A percentile compares a stretch with the other conserved stretches of the same genome.
Conservation (phyloP, 768 basidiomycete genomes). For the Arthromyces matolae region DNA sequence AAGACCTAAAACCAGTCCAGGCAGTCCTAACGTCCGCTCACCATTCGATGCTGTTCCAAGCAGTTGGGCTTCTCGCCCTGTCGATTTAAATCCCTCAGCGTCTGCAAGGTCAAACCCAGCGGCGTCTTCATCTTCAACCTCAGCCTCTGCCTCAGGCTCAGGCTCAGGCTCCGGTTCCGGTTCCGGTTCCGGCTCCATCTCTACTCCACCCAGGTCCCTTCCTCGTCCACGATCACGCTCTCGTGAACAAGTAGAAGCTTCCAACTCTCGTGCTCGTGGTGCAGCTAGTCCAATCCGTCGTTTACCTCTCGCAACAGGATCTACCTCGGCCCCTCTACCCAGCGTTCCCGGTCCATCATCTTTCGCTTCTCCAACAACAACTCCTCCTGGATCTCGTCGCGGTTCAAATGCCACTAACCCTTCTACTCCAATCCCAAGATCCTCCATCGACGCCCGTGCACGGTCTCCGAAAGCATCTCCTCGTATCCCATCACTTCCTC, state of each 20-base stretch:
- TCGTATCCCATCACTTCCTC: constrained; percentile 3
- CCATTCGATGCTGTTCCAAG: constrained; percentile 18
- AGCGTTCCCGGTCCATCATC: constrained; percentile 2
- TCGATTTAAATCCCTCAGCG: constrained; percentile 20
- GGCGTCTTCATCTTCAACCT: background rate
- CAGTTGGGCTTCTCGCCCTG: constrained; percentile 23
- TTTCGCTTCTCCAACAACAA: background rate
- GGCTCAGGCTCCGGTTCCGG: background rate
- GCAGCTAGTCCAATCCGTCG: constrained; percentile 9
- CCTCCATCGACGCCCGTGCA: background rate
- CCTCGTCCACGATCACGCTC: constrained; percentile 21
- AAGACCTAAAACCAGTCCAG: constrained; percentile 26
- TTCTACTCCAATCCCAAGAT: background rate
- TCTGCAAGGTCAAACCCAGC: constrained; percentile 1
- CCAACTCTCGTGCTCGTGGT: background rate
- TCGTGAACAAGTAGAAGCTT: background rate
- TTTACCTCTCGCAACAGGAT: constrained; percentile 5
- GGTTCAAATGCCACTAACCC: background rate
- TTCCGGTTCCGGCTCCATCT: background rate
- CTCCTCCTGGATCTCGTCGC: constrained; percentile 4
- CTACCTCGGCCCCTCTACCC: background rate
- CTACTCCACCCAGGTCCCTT: constrained; percentile 3
- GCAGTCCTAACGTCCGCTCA: constrained; percentile 7
- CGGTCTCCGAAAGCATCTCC: constrained; percentile 3
- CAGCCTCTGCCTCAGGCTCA: background rate